Percentiles rank a stretch among this genome's conserved stretches.
phyloP scores from a whole-genome alignment of 352 stramenopile species.

The Pythium rhizo-oryzae region DNA sequence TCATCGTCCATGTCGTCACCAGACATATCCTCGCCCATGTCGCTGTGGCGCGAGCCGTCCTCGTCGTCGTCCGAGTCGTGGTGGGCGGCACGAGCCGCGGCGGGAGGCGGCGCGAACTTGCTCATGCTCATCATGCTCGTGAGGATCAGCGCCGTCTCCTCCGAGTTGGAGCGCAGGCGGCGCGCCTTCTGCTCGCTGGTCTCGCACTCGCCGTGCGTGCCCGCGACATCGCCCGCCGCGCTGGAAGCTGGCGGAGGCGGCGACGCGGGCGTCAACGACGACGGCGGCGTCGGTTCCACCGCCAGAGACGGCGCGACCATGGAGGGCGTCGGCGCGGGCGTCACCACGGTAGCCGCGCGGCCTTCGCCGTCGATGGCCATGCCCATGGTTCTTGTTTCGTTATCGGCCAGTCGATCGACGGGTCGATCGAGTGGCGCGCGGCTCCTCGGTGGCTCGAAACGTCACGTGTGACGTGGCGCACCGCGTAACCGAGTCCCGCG shows the following conservation, averaged over 20 bases:
- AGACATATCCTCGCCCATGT: slow-evolving; percentile 33
- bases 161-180: slow-evolving; percentile 55
- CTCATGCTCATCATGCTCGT: slow-evolving; percentile 82
- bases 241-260: not conserved
- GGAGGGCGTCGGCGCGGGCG: not conserved
- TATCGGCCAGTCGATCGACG: not conserved
- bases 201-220: slow-evolving; percentile 8
- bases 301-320: not conserved
- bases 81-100: not conserved
- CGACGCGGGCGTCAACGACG: not conserved
- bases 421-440: slow-evolving; percentile 1
- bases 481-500: slow-evolving; percentile 9
- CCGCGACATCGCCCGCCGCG: slow-evolving; percentile 11
- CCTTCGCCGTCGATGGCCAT: slow-evolving; percentile 70
- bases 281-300: not conserved
- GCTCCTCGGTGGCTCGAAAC: slow-evolving; percentile 18
- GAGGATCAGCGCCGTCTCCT: slow-evolving; percentile 88
- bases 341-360: slow-evolving; percentile 22
- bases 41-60: slow-evolving; percentile 21
- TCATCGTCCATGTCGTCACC: slow-evolving; percentile 44
- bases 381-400: slow-evolving; percentile 39
- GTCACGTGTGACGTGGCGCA: slow-evolving; percentile 30
- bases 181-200: slow-evolving; percentile 24
- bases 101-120: slow-evolving; percentile 31
- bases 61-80: slow-evolving; percentile 47